These are phyloP conservation scores for Micromonas commoda DNA, from an alignment of 139 green algal species.

Conservation along the genomic window DNA sequence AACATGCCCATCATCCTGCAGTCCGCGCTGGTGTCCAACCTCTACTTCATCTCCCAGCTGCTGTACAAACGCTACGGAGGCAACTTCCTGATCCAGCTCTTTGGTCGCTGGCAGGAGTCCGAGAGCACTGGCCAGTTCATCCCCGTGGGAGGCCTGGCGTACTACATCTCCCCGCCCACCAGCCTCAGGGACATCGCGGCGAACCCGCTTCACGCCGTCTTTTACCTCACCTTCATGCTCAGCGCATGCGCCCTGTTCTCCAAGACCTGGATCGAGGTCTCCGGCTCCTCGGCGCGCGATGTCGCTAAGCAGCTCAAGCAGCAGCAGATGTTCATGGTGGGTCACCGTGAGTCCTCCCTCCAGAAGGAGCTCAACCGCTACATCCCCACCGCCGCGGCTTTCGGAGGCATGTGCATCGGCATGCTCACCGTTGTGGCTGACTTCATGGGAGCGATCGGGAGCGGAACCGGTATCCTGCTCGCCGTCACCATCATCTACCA, in stretches of 20 bases:
- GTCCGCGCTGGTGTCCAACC: conserved; percentile 95
- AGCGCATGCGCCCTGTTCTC: conserved; percentile 96
- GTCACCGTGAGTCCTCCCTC: conserved; percentile 69
- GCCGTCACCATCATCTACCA: conserved; percentile 99
- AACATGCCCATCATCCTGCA: conserved; percentile 99
- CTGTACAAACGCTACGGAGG: conserved; percentile 90
- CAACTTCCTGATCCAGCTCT: conserved; percentile 86
- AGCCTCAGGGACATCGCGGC: conserved; percentile 72
- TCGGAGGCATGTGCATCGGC: conserved; percentile 99
- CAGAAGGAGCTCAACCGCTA: conserved; percentile 95
- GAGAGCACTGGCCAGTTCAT: conserved; percentile 65
- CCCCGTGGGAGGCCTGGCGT: conserved; percentile 92
- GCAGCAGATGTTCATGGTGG: conserved; percentile 56
- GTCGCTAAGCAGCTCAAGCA: conserved; percentile 95
- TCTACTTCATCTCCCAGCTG: conserved; percentile 99
- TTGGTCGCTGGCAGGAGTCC: conserved; percentile 69
- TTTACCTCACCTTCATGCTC: conserved; percentile 98
- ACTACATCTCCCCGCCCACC: conserved; percentile 93
- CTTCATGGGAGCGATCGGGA: conserved; percentile 94
- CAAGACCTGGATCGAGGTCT: conserved; percentile 99
- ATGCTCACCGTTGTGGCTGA: conserved; percentile 96
- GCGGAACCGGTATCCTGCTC: conserved; percentile 92
- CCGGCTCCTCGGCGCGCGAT: conserved; percentile 80
- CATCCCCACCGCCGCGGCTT: conserved; percentile 87
- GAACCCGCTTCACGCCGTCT: conserved; percentile 91